Evolutionary conservation across 208 protist species (phyloP).

Genomic region (Leishmania martiniquensis): DNA sequence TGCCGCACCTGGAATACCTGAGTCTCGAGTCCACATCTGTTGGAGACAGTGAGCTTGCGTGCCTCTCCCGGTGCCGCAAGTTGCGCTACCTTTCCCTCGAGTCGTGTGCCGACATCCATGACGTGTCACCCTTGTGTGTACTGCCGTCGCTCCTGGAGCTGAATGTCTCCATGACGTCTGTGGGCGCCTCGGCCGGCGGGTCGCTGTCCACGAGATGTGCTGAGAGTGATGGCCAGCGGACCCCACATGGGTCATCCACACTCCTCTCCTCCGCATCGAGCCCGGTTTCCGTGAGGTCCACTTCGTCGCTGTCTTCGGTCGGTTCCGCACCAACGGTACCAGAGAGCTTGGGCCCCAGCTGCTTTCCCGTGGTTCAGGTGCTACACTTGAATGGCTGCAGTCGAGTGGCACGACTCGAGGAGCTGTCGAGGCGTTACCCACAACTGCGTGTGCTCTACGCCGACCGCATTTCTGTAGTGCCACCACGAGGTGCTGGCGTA

Average conservation of each 20-base stretch:
- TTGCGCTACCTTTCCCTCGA: conserved; percentile 54
- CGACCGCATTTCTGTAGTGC: conserved; percentile 18
- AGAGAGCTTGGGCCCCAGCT: background rate
- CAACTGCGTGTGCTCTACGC: conserved; percentile 31
- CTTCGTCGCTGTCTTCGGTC: background rate
- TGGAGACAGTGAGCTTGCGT: conserved; percentile 36
- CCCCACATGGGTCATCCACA: conserved; percentile 4
- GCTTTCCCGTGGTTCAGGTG: conserved; percentile 33
- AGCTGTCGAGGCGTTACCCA: conserved; percentile 20
- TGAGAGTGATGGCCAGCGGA: conserved; percentile 2
- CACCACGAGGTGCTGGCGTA: conserved; percentile 10
- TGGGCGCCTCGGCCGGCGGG: background rate
- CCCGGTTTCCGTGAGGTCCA: background rate
- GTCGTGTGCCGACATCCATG: conserved; percentile 45
- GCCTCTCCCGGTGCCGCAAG: conserved; percentile 25
- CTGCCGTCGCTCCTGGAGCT: conserved; percentile 48
- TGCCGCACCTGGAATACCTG: conserved; percentile 45
- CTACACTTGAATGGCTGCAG: conserved; percentile 56
- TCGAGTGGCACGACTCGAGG: conserved; percentile 35
- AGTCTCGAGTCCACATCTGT: conserved; percentile 53
- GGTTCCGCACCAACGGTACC: conserved; percentile 16
- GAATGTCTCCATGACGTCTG: conserved; percentile 45
- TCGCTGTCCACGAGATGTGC: background rate
- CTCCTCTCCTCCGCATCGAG: conserved; percentile 6
- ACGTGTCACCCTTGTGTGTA: conserved; percentile 27